Evolutionary conservation across 805 yeast genomes (phyloP).

Genomic region (Candida tibetensis): DNA sequence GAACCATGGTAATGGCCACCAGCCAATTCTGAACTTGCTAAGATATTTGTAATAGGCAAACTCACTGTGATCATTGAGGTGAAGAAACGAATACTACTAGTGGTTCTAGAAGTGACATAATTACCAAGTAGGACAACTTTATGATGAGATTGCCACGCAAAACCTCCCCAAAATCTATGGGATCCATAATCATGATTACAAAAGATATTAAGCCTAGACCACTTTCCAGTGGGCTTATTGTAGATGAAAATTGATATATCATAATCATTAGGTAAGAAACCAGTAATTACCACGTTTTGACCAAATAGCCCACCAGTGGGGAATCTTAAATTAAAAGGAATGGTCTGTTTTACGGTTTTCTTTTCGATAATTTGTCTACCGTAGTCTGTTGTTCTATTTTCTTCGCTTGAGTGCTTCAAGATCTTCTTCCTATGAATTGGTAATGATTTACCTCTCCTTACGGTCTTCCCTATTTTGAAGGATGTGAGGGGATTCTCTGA

Average conservation of each 20-base stretch:
- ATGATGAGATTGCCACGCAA: conserved; percentile 78
- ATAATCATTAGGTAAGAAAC: conserved; percentile 49
- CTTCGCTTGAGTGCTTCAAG: conserved; percentile 3
- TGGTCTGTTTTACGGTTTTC: conserved; percentile 17
- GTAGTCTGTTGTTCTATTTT: not conserved
- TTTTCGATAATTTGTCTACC: conserved; percentile 1
- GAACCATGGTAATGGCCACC: conserved; percentile 23
- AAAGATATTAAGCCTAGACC: conserved; percentile 60
- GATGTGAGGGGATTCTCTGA: conserved; percentile 32
- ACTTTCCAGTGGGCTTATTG: conserved; percentile 54
- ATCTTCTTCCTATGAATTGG: conserved; percentile 27
- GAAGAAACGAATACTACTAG: conserved; percentile 48
- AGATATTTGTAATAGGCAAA: conserved; percentile 52
- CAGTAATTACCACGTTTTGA: conserved; percentile 59
- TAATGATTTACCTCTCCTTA: conserved; percentile 30
- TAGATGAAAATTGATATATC: conserved; percentile 49
- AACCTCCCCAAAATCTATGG: conserved; percentile 65
- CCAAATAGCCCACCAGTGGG: conserved; percentile 69
- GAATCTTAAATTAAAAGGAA: conserved; percentile 48
- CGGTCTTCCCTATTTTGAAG: conserved; percentile 32
- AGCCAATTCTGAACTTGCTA: conserved; percentile 42
- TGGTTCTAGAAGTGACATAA: conserved; percentile 40
- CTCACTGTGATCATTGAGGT: conserved; percentile 49
- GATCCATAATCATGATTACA: conserved; percentile 51
- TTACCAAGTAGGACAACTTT: conserved; percentile 62